These are phyloP conservation scores for Aegilops sharonensis DNA, from an alignment of 176 grass and related monocot genomes.

Conservation along the genomic window DNA sequence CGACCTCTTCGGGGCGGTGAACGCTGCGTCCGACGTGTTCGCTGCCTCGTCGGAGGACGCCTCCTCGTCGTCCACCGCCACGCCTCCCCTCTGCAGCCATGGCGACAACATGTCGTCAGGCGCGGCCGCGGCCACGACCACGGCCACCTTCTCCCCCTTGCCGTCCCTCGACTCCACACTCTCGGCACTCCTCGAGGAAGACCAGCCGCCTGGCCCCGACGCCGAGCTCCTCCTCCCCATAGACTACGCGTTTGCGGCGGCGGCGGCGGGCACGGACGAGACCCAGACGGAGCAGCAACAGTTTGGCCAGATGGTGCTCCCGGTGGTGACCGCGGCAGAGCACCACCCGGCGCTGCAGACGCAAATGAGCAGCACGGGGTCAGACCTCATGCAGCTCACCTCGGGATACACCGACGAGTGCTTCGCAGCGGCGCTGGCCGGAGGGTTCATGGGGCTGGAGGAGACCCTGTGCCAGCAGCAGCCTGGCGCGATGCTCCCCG, in stretches of 20 bases:
- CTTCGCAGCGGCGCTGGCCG: constrained; percentile 37
- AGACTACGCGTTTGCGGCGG: constrained; percentile 26
- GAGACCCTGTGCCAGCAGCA: constrained; percentile 37
- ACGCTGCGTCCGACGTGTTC: constrained; percentile 18
- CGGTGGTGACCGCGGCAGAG: constrained; percentile 9
- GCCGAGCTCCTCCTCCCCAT: constrained; percentile 40
- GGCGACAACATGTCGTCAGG: constrained; percentile 29
- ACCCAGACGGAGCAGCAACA: constrained; percentile 41
- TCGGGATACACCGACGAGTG: constrained; percentile 43
- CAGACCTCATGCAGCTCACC: constrained; percentile 34
- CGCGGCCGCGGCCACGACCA: not conserved
- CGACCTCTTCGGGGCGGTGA: constrained; percentile 56
- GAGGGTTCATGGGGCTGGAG: constrained; percentile 50
- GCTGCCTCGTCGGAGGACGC: constrained; percentile 40
- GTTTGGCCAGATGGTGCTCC: constrained; percentile 42
- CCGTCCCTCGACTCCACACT: constrained; percentile 54
- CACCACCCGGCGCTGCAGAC: constrained; percentile 39
- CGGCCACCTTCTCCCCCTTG: constrained; percentile 46
- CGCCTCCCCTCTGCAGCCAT: constrained; percentile 38
- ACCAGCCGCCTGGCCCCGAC: constrained; percentile 14
- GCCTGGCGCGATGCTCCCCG: constrained; percentile 27
- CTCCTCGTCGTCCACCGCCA: constrained; percentile 39
- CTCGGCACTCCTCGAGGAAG: constrained; percentile 55
- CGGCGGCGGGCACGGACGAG: not conserved
- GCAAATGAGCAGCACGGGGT: constrained; percentile 41